Evolutionary conservation across 139 green algal genomes (phyloP), one percentile per base, ranked within the genome.

Genomic region (Haematococcus sp.): DNA sequence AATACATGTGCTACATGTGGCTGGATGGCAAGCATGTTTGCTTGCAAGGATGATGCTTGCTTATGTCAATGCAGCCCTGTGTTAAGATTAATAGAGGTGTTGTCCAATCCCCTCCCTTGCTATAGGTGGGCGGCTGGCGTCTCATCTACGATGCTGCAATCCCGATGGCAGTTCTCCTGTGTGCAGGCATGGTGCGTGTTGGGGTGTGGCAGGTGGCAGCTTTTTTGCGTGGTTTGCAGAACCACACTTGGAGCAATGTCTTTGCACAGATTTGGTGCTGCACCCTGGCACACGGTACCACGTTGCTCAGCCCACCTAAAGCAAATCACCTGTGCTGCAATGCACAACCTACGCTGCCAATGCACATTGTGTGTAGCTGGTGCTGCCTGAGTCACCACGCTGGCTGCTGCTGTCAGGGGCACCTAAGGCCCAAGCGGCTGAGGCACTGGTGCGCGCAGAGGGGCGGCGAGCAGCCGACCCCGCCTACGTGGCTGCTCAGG

Each of bases 361-460:
- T 63, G 4, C 52, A 16, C 40, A 46, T 3, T 46, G 17, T 65
- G n/a, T 16, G 23, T 64, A 89, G 84, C 5, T 56, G 0, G 81
- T 72, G 65, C 77, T 98, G 23, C 93, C 93, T 17, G 91, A 96
- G 58, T 96, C 89, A 1, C 94, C 94, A 3, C 84, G 94, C 55
- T 98, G 90, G 91, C 80, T 97, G 72, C 75, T 95, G 69, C 83
- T 96, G 70, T 75, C 55, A 0, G 87, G 88, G 54, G 34, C 0
- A 34, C 68, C 20, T 31, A 52, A 1, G 52, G 77, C 40, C 1
- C 60, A 78, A 20, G 88, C 84, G 1, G 40, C 61, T 17, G 66
- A 17, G 3, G 85, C 88, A 2, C 70, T 94, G 19, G 46, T 60
- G 16, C 63, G 63, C 7, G 59, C 63, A 25, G 74, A 87, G 68